Conservation (phyloP, 176 grass and related monocot genomes). For the Carex parvula region DNA sequence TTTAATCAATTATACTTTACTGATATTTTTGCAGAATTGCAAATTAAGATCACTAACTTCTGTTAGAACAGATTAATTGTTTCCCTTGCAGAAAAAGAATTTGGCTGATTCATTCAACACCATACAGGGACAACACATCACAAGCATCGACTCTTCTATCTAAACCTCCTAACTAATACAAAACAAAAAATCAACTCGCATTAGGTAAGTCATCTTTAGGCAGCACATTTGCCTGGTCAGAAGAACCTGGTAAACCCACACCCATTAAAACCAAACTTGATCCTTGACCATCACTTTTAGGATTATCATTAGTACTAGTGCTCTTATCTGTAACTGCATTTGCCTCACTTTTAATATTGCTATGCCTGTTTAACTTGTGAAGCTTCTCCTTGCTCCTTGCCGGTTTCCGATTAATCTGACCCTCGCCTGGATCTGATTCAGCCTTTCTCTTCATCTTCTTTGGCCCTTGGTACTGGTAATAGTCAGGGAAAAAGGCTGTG, state of each 20-base stretch:
- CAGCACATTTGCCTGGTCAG: neutral
- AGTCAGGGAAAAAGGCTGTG: slow-evolving; percentile 36
- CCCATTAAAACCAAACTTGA: neutral
- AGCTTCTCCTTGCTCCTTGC: slow-evolving; percentile 48
- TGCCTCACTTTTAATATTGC: slow-evolving; percentile 32
- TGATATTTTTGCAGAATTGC: slow-evolving; percentile 2
- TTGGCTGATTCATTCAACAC: neutral
- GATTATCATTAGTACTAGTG: slow-evolving; percentile 19
- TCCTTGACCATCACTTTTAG: slow-evolving; percentile 18
- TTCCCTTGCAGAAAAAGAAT: slow-evolving; percentile 17
- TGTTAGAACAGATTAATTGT: slow-evolving; percentile 5
- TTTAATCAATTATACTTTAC: slow-evolving; percentile 13
- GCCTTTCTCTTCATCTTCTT: slow-evolving; percentile 72
- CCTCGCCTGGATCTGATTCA: slow-evolving; percentile 41
- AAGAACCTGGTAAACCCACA: slow-evolving; percentile 11
- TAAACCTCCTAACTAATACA: slow-evolving; percentile 14
- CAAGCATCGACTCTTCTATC: neutral
- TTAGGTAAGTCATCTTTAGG: slow-evolving; percentile 7
- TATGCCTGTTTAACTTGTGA: slow-evolving; percentile 22
- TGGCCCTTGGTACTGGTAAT: slow-evolving; percentile 43
- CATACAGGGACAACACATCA: neutral
- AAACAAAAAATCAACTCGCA: slow-evolving; percentile 15
- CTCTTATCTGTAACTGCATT: slow-evolving; percentile 33
- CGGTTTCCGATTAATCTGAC: slow-evolving; percentile 47
- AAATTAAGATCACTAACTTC: slow-evolving; percentile 4